Evolutionary conservation across 2,329 filamentous ascomycete genomes (phyloP).

Genomic region (Lecanicillium sp.): DNA sequence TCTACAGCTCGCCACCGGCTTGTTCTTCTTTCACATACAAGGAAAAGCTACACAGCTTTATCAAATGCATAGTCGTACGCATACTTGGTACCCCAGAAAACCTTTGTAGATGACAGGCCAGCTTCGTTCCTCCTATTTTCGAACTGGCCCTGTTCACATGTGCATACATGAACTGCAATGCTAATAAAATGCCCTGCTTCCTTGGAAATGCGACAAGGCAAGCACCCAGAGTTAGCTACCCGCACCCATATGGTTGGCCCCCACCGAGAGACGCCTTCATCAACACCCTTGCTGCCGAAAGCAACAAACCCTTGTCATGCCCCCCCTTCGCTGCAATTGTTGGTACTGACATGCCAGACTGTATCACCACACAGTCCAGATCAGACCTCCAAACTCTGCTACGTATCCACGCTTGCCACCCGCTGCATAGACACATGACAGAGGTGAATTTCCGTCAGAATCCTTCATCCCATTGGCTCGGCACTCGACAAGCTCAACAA

Average conservation of each 20-base stretch:
- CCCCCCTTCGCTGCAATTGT: neutral
- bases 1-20: no score
- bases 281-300: constrained; percentile 7
- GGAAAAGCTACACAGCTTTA: no score
- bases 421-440: constrained; percentile 8
- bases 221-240: no score
- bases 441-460: constrained; percentile 2
- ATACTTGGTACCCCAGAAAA: no score
- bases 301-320: constrained; percentile 1
- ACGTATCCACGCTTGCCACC: constrained; percentile 5
- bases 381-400: constrained; percentile 1
- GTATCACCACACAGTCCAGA: neutral
- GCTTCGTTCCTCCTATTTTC: no score
- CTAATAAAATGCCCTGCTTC: no score
- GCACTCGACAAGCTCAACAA: constrained; percentile 1
- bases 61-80: no score
- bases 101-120: no score
- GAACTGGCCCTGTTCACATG: no score
- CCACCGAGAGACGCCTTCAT: constrained; percentile 9
- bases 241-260: constrained; percentile 9
- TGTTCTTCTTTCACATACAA: no score
- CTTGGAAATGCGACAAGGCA: no score
- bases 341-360: constrained; percentile 5
- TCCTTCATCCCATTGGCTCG: constrained; percentile 2
- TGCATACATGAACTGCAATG: no score